Conservation (phyloP, 176 grass and related monocot genomes). For the Eleusine indica region DNA sequence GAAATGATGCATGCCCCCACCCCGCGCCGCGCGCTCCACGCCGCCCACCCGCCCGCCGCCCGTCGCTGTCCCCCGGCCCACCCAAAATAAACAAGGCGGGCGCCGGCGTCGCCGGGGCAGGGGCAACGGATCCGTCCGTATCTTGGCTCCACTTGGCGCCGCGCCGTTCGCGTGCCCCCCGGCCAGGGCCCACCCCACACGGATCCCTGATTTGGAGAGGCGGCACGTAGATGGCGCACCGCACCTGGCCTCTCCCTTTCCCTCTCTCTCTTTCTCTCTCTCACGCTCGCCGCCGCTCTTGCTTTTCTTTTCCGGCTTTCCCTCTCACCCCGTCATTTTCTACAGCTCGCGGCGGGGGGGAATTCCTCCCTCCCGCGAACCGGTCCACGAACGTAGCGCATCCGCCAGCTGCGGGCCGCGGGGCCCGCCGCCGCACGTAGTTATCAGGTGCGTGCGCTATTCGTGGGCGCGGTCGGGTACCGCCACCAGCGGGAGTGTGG, state of each 20-base stretch:
- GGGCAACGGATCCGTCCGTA: constrained; percentile 21
- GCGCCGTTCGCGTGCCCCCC: constrained; percentile 28
- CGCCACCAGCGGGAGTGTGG: not conserved
- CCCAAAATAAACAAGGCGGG: not conserved
- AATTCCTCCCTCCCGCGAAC: not conserved
- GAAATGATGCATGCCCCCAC: not conserved
- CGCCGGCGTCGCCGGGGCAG: constrained; percentile 43
- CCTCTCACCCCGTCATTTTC: constrained; percentile 26
- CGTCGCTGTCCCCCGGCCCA: not conserved
- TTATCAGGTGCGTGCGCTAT: constrained; percentile 6
- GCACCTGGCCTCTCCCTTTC: not conserved
- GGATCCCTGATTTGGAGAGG: constrained; percentile 37
- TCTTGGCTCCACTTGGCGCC: constrained; percentile 52
- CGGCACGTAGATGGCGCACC: constrained; percentile 47
- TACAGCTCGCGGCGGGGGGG: not conserved
- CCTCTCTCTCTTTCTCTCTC: not conserved
- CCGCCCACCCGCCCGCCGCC: constrained; percentile 22
- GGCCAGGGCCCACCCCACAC: not conserved
- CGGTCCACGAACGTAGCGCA: constrained; percentile 5
- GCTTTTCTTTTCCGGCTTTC: not conserved
- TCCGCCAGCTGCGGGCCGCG: constrained; percentile 1
- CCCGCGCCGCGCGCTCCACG: constrained; percentile 41
- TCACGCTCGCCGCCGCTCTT: not conserved
- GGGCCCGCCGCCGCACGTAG: constrained; percentile 2
- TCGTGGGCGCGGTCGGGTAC: constrained; percentile 11